Percentiles rank a stretch among this genome's conserved stretches.
phyloP scores from a whole-genome alignment of 768 basidiomycete species.

The Leccinum ochraceum region DNA sequence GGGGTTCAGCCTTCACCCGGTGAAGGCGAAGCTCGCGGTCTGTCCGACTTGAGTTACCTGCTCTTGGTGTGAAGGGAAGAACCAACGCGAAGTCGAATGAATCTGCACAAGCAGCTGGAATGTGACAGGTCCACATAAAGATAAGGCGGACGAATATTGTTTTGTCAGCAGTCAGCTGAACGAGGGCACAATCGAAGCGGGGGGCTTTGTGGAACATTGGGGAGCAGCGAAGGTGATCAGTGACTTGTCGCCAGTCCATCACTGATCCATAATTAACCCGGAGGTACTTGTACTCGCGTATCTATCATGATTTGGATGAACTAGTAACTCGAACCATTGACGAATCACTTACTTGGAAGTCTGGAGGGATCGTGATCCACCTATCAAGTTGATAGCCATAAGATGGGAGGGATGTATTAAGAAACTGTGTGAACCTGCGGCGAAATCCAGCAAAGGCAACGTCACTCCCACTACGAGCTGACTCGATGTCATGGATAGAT shows the following conservation, averaged over 20 bases:
- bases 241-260: conserved; percentile 29
- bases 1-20: not conserved
- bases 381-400: not conserved
- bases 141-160: conserved; percentile 20
- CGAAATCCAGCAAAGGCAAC: not conserved
- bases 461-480: not conserved
- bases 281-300: conserved; percentile 22
- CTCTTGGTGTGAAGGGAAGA: not conserved
- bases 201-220: conserved; percentile 29
- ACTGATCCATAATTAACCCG: conserved; percentile 30
- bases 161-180: not conserved
- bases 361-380: not conserved
- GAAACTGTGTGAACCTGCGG: not conserved
- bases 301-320: not conserved
- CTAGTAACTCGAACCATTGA: not conserved
- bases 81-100: not conserved
- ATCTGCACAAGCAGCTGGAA: not conserved
- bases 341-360: not conserved
- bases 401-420: not conserved
- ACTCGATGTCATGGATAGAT: too few relatives aligned
- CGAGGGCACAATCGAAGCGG: conserved; percentile 32
- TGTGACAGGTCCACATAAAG: conserved; percentile 23
- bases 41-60: not conserved
- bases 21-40: not conserved
- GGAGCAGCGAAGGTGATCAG: conserved; percentile 34